Conservation (phyloP, 257 asterid species). For the Mentha longifolia region DNA sequence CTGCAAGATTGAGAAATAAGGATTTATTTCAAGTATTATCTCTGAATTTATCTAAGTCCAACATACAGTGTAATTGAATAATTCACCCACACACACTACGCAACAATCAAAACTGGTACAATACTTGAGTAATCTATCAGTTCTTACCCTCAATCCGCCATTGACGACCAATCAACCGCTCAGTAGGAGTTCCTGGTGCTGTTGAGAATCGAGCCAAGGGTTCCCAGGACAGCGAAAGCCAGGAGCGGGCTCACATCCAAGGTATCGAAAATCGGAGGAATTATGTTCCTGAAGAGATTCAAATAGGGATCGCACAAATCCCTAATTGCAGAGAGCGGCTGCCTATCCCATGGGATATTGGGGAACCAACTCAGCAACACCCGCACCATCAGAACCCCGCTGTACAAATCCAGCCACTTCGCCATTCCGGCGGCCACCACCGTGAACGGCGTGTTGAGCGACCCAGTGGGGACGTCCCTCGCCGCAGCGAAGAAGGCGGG, state of each 20-base stretch:
- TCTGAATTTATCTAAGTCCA: background rate
- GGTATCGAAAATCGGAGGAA: conserved; percentile 80
- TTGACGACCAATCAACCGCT: conserved; percentile 27
- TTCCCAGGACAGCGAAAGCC: conserved; percentile 86
- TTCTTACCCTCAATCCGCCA: conserved; percentile 20
- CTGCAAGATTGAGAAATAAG: background rate
- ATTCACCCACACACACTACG: background rate
- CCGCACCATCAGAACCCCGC: conserved; percentile 86
- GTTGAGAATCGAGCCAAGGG: conserved; percentile 68
- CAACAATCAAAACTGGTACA: conserved; percentile 27
- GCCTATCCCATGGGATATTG: conserved; percentile 93
- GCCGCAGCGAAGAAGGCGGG: conserved; percentile 89
- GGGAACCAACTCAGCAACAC: conserved; percentile 96
- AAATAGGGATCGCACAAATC: conserved; percentile 96
- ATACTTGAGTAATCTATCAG: conserved; percentile 16
- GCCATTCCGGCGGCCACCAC: conserved; percentile 94
- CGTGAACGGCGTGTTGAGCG: conserved; percentile 80
- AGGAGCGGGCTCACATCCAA: conserved; percentile 86
- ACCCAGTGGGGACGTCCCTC: conserved; percentile 44
- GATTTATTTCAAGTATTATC: conserved; percentile 10
- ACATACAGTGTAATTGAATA: background rate
- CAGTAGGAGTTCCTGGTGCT: conserved; percentile 57
- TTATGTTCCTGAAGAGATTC: conserved; percentile 82
- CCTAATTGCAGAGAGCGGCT: conserved; percentile 87
- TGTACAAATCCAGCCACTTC: conserved; percentile 86